These are phyloP conservation scores for Durotheca rogersii DNA, from an alignment of 495 filamentous ascomycete species.

Conservation along the genomic window DNA sequence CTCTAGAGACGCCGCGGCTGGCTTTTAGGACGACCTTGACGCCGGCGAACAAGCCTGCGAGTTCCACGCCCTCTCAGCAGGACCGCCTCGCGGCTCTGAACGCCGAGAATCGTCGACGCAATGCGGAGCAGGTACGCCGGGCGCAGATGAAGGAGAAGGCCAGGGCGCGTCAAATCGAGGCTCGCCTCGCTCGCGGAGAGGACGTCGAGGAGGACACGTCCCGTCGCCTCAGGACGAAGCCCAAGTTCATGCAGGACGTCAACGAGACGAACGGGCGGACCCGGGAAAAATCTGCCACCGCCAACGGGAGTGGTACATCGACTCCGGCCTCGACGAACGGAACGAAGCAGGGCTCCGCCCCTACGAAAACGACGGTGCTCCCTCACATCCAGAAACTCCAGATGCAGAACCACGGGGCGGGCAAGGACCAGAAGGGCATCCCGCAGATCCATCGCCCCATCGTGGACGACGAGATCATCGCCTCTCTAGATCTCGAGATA, in stretches of 20 bases:
- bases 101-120: slow-evolving; percentile 72
- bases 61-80: slow-evolving; percentile 58
- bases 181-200: slow-evolving; percentile 56
- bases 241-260: slow-evolving; percentile 63
- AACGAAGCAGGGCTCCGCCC: slow-evolving; percentile 39
- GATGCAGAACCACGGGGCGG: slow-evolving; percentile 50
- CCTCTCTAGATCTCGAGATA: slow-evolving; percentile 75
- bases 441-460: slow-evolving; percentile 68
- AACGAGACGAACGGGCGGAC: slow-evolving; percentile 37
- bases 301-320: slow-evolving; percentile 41
- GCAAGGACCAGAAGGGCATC: slow-evolving; percentile 56
- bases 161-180: slow-evolving; percentile 56
- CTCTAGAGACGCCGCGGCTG: slow-evolving; percentile 65
- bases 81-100: slow-evolving; percentile 78
- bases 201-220: slow-evolving; percentile 53
- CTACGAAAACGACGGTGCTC: slow-evolving; percentile 33
- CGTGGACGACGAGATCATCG: slow-evolving; percentile 84
- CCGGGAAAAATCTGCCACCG: too few relatives aligned
- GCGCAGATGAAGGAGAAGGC: slow-evolving; percentile 79
- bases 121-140: slow-evolving; percentile 77
- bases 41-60: slow-evolving; percentile 45
- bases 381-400: slow-evolving; percentile 53
- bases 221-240: slow-evolving; percentile 60
- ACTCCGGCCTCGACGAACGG: slow-evolving; percentile 35
- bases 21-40: slow-evolving; percentile 64